These are phyloP conservation scores for Moesziomyces aphidis DNA, from an alignment of 1,284 basidiomycete genomes.

Conservation along the genomic window DNA sequence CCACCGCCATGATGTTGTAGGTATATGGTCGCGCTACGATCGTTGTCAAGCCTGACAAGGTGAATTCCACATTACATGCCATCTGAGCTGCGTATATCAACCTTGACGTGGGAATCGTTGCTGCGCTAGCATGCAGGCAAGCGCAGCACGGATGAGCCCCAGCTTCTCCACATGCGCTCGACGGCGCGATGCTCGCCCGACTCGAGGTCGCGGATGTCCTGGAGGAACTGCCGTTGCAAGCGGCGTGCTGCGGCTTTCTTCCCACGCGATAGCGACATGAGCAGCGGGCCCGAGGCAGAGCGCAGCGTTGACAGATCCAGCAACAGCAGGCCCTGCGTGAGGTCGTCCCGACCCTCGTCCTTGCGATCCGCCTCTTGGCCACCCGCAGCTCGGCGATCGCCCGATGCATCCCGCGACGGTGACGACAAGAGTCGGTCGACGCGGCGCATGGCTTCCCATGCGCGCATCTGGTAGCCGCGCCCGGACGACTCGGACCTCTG, in stretches of 20 bases:
- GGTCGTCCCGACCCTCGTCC: slow-evolving; percentile 11
- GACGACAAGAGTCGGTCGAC: slow-evolving; percentile 66
- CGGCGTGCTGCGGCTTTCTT: slow-evolving; percentile 66
- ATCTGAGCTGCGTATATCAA: too few species aligned
- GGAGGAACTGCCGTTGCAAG: slow-evolving; percentile 80
- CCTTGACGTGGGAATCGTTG: too few species aligned
- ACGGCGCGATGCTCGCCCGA: slow-evolving; percentile 72
- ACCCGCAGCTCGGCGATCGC: background rate
- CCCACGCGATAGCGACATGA: slow-evolving; percentile 35
- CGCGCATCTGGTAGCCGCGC: slow-evolving; percentile 65
- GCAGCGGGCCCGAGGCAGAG: slow-evolving; percentile 68
- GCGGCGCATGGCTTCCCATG: slow-evolving; percentile 69
- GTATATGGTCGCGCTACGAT: too few species aligned
- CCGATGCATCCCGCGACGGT: slow-evolving; percentile 12
- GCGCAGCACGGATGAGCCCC: slow-evolving; percentile 69
- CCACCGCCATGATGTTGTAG: too few species aligned
- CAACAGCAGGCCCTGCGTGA: slow-evolving; percentile 78
- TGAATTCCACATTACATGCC: too few species aligned
- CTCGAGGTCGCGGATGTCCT: slow-evolving; percentile 87
- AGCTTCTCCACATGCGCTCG: slow-evolving; percentile 90
- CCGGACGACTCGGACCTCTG: slow-evolving; percentile 69
- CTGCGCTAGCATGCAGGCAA: slow-evolving; percentile 11
- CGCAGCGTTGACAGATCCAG: slow-evolving; percentile 79
- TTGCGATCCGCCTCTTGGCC: background rate
- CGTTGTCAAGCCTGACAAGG: too few species aligned